phyloP scores from a whole-genome alignment of 768 basidiomycete species.

The Pleurotus eryngii region DNA sequence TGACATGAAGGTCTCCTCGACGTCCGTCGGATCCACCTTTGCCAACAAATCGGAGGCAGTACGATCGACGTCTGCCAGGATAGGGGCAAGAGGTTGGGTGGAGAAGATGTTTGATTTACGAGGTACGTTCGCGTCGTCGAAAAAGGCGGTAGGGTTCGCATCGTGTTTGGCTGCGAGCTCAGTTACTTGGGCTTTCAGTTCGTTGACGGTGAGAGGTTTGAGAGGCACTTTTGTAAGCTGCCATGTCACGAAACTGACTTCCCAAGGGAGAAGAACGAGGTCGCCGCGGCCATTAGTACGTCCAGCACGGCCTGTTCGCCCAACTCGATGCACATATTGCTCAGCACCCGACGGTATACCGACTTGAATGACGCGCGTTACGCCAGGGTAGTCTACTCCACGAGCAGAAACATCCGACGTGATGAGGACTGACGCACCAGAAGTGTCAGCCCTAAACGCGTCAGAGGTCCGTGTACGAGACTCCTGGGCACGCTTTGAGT shows the following conservation, averaged over 20 bases:
- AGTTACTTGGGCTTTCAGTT: constrained; percentile 42
- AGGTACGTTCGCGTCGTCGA: constrained; percentile 10
- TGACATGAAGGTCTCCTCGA: constrained; percentile 62
- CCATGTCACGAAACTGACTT: constrained; percentile 62
- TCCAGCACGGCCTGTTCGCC: constrained; percentile 75
- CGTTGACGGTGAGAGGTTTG: constrained; percentile 48
- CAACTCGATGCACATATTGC: constrained; percentile 83
- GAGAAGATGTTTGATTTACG: constrained; percentile 12
- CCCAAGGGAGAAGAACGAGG: constrained; percentile 77
- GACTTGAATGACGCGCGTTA: constrained; percentile 88
- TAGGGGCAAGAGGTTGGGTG: constrained; percentile 7
- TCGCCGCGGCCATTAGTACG: constrained; percentile 65
- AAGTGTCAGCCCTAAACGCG: constrained; percentile 53
- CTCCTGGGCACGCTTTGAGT: constrained; percentile 69
- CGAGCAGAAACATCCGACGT: constrained; percentile 88
- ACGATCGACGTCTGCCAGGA: constrained; percentile 25
- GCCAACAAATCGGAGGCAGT: constrained; percentile 26
- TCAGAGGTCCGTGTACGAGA: constrained; percentile 55
- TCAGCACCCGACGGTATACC: constrained; percentile 68
- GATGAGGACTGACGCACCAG: constrained; percentile 62
- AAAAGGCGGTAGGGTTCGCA: constrained; percentile 34
- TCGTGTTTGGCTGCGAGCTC: constrained; percentile 49
- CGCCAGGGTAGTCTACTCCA: constrained; percentile 85
- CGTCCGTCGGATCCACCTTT: constrained; percentile 43
- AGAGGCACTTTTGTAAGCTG: constrained; percentile 69